phyloP scores from a whole-genome alignment of 225 moss, liverwort and hornwort genomes.

The Ulota crispa region DNA sequence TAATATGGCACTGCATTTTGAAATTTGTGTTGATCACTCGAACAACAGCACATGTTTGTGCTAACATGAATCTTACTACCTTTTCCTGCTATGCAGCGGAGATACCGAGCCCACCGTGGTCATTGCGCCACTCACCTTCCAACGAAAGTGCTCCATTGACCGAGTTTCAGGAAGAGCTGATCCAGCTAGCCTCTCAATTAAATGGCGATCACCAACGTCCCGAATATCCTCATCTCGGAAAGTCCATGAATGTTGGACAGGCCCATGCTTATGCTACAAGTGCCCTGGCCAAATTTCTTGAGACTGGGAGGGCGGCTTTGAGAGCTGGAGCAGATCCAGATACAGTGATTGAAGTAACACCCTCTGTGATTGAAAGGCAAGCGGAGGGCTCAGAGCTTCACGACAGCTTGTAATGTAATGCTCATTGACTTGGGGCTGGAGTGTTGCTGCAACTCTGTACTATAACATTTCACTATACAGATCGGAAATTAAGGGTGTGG shows the following conservation, averaged over 20 bases:
- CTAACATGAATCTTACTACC: neutral
- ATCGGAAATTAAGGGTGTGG: neutral
- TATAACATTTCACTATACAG: neutral
- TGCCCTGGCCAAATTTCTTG: constrained; percentile 73
- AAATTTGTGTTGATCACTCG: neutral
- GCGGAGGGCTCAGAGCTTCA: constrained; percentile 31
- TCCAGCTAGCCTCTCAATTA: constrained; percentile 92
- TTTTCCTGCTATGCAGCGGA: constrained; percentile 54
- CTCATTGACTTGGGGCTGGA: neutral
- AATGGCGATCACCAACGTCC: constrained; percentile 75
- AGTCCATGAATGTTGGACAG: constrained; percentile 79
- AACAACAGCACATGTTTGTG: neutral
- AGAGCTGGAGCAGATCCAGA: constrained; percentile 73
- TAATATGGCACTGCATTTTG: neutral
- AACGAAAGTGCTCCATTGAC: constrained; percentile 80
- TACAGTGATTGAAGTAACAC: constrained; percentile 57
- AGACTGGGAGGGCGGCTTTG: constrained; percentile 61
- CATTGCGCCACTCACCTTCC: constrained; percentile 79
- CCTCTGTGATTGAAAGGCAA: constrained; percentile 40
- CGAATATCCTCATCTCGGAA: constrained; percentile 78
- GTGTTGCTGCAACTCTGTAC: constrained; percentile 16
- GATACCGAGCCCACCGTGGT: constrained; percentile 92
- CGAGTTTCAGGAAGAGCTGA: constrained; percentile 89
- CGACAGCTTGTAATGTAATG: constrained; percentile 50
- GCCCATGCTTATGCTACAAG: constrained; percentile 63